These are phyloP conservation scores for Fremontodendron californicum DNA, from an alignment of 345 rosid species.

Conservation along the genomic window DNA sequence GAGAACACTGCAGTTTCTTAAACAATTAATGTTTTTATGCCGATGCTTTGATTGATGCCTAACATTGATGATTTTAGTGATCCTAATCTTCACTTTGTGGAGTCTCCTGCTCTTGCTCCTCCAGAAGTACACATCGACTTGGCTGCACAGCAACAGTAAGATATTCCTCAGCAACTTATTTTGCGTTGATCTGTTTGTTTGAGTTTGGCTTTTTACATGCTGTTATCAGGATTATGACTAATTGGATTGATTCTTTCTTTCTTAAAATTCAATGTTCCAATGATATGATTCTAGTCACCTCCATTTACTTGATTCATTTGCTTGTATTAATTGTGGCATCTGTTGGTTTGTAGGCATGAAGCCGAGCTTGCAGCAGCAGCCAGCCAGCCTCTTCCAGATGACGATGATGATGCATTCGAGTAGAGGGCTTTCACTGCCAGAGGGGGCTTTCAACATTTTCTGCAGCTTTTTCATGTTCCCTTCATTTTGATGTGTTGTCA, in stretches of 20 bases:
- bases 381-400: too few relatives aligned
- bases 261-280: too few relatives aligned
- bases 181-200: neutral
- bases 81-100: too few relatives aligned
- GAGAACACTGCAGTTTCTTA: neutral
- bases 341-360: neutral
- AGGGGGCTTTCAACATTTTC: neutral
- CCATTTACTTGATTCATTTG: neutral
- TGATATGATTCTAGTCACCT: too few relatives aligned
- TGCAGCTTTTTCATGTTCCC: neutral
- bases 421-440: neutral
- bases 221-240: too few relatives aligned
- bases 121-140: too few relatives aligned
- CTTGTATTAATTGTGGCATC: neutral
- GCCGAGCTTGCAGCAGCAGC: neutral
- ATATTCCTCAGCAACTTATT: neutral
- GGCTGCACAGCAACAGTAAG: too few relatives aligned
- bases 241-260: too few relatives aligned
- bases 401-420: too few relatives aligned
- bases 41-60: neutral
- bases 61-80: slow-evolving; percentile 3
- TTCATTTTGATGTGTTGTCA: neutral
- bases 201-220: too few relatives aligned
- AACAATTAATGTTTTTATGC: neutral
- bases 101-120: too few relatives aligned